These are phyloP conservation scores for Colletotrichum plurivorum DNA, from an alignment of 2,329 filamentous ascomycete genomes.

Conservation along the genomic window DNA sequence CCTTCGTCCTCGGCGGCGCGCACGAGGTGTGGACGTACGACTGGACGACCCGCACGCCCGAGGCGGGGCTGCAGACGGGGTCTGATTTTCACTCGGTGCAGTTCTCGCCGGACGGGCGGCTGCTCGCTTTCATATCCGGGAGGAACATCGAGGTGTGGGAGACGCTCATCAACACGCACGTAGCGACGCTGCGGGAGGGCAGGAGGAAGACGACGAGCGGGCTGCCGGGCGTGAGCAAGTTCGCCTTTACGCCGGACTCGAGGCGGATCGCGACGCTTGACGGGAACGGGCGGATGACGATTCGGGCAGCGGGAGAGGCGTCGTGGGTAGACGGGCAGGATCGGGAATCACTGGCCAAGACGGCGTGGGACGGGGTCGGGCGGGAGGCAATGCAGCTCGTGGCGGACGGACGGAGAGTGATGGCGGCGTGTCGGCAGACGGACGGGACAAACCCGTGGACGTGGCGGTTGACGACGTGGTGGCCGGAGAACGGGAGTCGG, in stretches of 20 bases:
- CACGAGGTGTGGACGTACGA: conserved; percentile 21
- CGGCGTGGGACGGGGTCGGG: conserved; percentile 14
- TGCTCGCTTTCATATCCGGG: conserved; percentile 18
- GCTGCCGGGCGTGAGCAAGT: background rate
- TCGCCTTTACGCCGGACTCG: conserved; percentile 28
- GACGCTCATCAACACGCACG: conserved; percentile 27
- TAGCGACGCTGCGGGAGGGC: conserved; percentile 11
- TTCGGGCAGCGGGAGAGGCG: background rate
- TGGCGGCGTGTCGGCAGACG: conserved; percentile 17
- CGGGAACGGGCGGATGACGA: conserved; percentile 13
- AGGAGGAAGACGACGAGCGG: conserved; percentile 1
- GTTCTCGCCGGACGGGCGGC: conserved; percentile 28
- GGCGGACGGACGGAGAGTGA: conserved; percentile 6
- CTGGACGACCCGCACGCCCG: conserved; percentile 4
- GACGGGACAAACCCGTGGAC: conserved; percentile 3
- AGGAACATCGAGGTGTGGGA: conserved; percentile 30
- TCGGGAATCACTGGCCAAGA: conserved; percentile 22
- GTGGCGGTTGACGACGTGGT: conserved; percentile 33
- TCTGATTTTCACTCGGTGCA: conserved; percentile 18
- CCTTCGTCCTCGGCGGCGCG: background rate
- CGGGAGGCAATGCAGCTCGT: conserved; percentile 29
- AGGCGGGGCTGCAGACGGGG: conserved; percentile 12
- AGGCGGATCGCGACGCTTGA: conserved; percentile 14
- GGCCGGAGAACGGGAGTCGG: conserved; percentile 22
- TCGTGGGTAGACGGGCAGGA: conserved; percentile 6